Evolutionary conservation across 2,329 filamentous ascomycete species (phyloP).

Genomic region (Hypoxylon sp.): DNA sequence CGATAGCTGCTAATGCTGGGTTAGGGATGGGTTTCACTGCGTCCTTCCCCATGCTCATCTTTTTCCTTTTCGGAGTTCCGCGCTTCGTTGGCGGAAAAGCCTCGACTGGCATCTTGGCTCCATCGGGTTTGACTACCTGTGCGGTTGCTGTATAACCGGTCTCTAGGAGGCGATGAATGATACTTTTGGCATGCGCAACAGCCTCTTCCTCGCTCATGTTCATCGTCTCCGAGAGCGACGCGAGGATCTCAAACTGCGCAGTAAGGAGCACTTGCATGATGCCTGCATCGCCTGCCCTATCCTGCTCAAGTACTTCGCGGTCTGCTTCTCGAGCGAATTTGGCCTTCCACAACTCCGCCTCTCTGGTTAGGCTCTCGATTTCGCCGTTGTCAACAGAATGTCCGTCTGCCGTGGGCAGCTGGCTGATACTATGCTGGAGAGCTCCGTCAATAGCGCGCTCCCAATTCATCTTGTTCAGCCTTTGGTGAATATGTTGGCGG

Average conservation of each 20-base stretch:
- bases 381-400: constrained; percentile 72
- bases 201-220: constrained; percentile 87
- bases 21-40: constrained; percentile 60
- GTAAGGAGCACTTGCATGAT: constrained; percentile 86
- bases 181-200: constrained; percentile 79
- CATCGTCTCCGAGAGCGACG: constrained; percentile 84
- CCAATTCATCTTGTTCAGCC: constrained; percentile 84
- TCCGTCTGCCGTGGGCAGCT: constrained; percentile 78
- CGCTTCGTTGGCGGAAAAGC: constrained; percentile 76
- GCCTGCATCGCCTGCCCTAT: constrained; percentile 81
- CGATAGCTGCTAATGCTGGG: constrained; percentile 56
- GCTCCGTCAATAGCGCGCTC: constrained; percentile 89
- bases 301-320: constrained; percentile 82
- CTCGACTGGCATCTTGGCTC: constrained; percentile 70
- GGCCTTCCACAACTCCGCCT: constrained; percentile 86
- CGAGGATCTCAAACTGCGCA: constrained; percentile 91
- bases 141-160: constrained; percentile 79
- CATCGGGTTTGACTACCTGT: constrained; percentile 92
- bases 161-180: constrained; percentile 82
- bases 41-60: constrained; percentile 55
- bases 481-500: constrained; percentile 89
- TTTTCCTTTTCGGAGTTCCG: constrained; percentile 83
- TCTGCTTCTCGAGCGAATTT: constrained; percentile 86
- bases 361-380: constrained; percentile 77
- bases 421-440: constrained; percentile 83